Evolutionary conservation across 495 filamentous ascomycete genomes (phyloP).

Genomic region (Penicillium ochrochloron): DNA sequence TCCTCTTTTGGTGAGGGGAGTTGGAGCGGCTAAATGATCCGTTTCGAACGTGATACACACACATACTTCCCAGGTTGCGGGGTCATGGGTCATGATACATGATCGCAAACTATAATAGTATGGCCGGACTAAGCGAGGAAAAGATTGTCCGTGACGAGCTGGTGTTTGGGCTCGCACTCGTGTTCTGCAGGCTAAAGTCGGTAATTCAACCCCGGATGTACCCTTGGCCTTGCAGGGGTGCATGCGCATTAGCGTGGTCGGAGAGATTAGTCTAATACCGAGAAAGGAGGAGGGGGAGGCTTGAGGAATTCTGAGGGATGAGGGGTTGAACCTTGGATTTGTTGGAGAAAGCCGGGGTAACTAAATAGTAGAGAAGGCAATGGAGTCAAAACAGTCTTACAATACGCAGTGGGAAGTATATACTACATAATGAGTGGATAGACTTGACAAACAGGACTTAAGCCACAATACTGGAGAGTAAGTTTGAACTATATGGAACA

Average conservation of each 20-base stretch:
- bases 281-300: not conserved
- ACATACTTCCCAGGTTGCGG: not conserved
- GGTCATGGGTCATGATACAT: not conserved
- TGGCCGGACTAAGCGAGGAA: conserved; percentile 9
- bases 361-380: not conserved
- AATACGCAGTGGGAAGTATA: too few relatives aligned
- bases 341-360: not conserved
- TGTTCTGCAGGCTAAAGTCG: conserved; percentile 23
- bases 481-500: not conserved
- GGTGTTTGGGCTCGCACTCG: conserved; percentile 4
- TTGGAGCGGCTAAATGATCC: conserved; percentile 19
- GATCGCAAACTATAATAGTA: conserved; percentile 1
- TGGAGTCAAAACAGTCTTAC: too few relatives aligned
- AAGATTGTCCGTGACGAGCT: conserved; percentile 25
- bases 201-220: conserved; percentile 20
- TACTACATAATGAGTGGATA: too few relatives aligned
- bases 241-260: conserved; percentile 15
- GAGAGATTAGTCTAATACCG: conserved; percentile 7
- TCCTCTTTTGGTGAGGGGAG: conserved; percentile 1
- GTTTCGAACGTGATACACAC: not conserved
- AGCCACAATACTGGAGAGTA: not conserved
- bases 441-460: not conserved
- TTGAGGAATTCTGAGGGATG: not conserved
- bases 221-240: conserved; percentile 9
- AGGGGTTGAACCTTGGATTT: not conserved